phyloP scores from a whole-genome alignment of 352 stramenopile species.

The Pythium myriotylum region DNA sequence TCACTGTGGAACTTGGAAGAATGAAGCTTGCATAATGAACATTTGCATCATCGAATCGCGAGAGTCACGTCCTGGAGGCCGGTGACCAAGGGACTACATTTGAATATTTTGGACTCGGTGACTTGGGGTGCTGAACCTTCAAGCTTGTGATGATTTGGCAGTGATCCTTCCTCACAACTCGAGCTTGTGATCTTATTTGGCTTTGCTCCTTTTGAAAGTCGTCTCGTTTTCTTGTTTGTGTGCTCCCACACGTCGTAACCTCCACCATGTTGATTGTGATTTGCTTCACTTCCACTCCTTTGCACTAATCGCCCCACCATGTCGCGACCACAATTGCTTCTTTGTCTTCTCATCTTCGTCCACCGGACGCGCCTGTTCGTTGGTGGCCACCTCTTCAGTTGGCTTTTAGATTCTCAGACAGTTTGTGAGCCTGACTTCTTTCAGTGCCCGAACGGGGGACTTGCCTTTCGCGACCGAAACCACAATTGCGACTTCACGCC shows the following conservation, averaged over 20 bases:
- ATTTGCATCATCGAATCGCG: slow-evolving; percentile 5
- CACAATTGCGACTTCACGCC: slow-evolving; percentile 50
- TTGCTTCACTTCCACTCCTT: neutral
- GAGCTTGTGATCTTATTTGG: too few relatives aligned
- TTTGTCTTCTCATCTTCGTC: neutral
- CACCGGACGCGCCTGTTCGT: slow-evolving; percentile 8
- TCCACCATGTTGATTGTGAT: neutral
- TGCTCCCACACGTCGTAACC: neutral
- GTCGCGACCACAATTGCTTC: neutral
- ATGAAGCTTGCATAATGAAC: slow-evolving; percentile 20
- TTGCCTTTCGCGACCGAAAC: slow-evolving; percentile 36
- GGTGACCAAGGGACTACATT: too few relatives aligned
- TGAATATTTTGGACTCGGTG: neutral
- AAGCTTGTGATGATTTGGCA: too few relatives aligned
- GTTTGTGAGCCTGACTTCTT: slow-evolving; percentile 45
- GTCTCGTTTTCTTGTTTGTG: slow-evolving; percentile 18
- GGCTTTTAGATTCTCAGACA: slow-evolving; percentile 31
- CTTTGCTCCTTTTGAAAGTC: neutral
- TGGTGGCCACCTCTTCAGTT: slow-evolving; percentile 17
- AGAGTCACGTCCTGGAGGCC: neutral
- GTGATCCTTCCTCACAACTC: too few relatives aligned
- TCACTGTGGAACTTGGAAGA: slow-evolving; percentile 2
- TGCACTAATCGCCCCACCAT: neutral
- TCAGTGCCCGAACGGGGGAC: slow-evolving; percentile 41
- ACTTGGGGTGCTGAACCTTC: neutral